These are phyloP conservation scores for Sungouiella thailandica DNA, from an alignment of 805 yeast genomes.

Conservation along the genomic window DNA sequence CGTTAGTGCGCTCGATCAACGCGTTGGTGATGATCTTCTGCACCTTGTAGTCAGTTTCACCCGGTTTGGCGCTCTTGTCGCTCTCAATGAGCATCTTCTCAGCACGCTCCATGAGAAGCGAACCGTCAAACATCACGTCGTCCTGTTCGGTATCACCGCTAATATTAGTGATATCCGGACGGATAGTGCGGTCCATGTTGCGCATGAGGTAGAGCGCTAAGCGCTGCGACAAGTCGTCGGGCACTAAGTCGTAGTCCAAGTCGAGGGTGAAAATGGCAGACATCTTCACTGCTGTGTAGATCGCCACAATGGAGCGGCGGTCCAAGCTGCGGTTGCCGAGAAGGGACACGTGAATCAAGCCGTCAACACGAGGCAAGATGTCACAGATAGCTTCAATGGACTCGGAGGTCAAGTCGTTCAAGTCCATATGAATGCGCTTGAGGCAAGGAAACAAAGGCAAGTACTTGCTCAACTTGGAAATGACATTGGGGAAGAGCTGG, in stretches of 20 bases:
- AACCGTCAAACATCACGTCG: constrained; percentile 73
- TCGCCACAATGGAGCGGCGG: constrained; percentile 40
- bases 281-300: constrained; percentile 50
- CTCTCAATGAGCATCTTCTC: constrained; percentile 50
- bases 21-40: constrained; percentile 46
- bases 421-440: constrained; percentile 51
- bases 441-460: constrained; percentile 43
- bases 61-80: constrained; percentile 9
- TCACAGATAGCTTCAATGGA: constrained; percentile 46
- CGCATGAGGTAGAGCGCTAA: constrained; percentile 54
- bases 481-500: constrained; percentile 45
- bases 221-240: constrained; percentile 48
- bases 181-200: constrained; percentile 47
- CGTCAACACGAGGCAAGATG: constrained; percentile 43
- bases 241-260: constrained; percentile 47
- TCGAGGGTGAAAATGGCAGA: constrained; percentile 46
- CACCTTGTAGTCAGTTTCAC: constrained; percentile 31
- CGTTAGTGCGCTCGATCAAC: constrained; percentile 45
- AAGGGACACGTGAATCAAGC: constrained; percentile 48
- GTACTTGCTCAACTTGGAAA: constrained; percentile 39
- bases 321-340: constrained; percentile 47
- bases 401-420: constrained; percentile 44
- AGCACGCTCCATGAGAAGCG: constrained; percentile 68
- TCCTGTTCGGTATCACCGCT: constrained; percentile 35
- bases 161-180: constrained; percentile 17